Evolutionary conservation across 306 rosid genomes (phyloP).

Genomic region (Albizia julibrissin): DNA sequence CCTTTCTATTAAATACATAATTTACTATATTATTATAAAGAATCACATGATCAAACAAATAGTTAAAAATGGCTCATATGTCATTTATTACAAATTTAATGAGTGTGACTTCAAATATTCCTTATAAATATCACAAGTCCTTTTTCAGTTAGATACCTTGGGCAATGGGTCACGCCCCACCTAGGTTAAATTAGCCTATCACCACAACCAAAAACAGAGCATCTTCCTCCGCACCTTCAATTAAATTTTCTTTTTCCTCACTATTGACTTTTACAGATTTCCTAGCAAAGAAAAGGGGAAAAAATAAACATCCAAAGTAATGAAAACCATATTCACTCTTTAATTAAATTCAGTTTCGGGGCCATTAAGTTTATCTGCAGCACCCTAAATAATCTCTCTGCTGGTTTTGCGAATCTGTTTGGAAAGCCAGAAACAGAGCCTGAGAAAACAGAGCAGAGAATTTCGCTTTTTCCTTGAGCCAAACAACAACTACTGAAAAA

Average conservation of each 20-base stretch:
- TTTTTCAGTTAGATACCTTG: slow-evolving; percentile 49
- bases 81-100: slow-evolving; percentile 50
- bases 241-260: neutral
- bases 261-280: slow-evolving; percentile 36
- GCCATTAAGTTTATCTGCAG: neutral
- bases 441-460: slow-evolving; percentile 27
- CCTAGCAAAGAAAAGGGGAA: slow-evolving; percentile 19
- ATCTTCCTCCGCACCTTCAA: neutral
- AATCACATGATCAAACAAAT: neutral
- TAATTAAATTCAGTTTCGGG: neutral
- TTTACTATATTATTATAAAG: neutral
- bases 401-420: neutral
- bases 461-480: slow-evolving; percentile 9
- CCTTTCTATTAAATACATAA: neutral
- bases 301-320: neutral
- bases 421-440: neutral
- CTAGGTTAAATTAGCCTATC: slow-evolving; percentile 42
- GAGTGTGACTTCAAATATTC: slow-evolving; percentile 44
- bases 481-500: neutral
- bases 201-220: neutral
- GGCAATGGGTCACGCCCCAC: slow-evolving; percentile 62
- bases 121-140: slow-evolving; percentile 39
- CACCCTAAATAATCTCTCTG: neutral
- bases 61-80: slow-evolving; percentile 26
- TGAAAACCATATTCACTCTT: slow-evolving; percentile 37